Percentiles rank a stretch among this genome's conserved stretches.
phyloP scores from a whole-genome alignment of 116 monocot genomes.

The Cymodocea nodosa region DNA sequence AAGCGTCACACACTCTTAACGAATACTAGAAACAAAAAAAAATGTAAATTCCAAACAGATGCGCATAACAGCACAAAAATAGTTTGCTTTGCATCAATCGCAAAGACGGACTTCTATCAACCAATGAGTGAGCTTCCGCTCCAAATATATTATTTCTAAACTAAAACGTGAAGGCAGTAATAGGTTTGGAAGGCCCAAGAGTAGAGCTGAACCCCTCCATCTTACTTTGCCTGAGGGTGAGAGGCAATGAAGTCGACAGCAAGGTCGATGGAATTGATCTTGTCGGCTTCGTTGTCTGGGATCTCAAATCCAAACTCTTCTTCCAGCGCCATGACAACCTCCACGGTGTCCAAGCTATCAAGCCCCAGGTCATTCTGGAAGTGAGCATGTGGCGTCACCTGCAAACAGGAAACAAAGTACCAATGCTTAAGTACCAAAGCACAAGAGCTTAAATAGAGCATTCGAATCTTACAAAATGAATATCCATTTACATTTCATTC shows the following conservation, averaged over 20 bases:
- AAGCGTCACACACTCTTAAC: too few relatives aligned
- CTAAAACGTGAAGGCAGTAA: not conserved
- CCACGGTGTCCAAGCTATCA: slow-evolving; percentile 27
- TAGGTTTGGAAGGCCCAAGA: not conserved
- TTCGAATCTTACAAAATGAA: too few relatives aligned
- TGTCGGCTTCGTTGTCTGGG: slow-evolving; percentile 21
- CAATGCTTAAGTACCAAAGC: not conserved
- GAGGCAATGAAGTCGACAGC: slow-evolving; percentile 24
- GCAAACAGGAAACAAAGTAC: not conserved
- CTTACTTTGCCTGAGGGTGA: slow-evolving; percentile 22
- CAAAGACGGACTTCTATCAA: not conserved
- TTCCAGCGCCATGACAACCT: slow-evolving; percentile 26
- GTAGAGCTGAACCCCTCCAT: not conserved
- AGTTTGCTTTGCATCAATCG: too few relatives aligned
- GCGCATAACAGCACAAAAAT: too few relatives aligned
- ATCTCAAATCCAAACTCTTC: slow-evolving; percentile 26
- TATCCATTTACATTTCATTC: too few relatives aligned
- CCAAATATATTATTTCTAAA: slow-evolving; percentile 1
- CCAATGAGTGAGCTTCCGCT: not conserved
- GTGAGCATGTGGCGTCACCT: slow-evolving; percentile 16
- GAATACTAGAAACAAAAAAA: too few relatives aligned
- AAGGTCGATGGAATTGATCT: slow-evolving; percentile 20
- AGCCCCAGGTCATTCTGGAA: slow-evolving; percentile 20
- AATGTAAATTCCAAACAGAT: too few relatives aligned
- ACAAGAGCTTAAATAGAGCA: too few relatives aligned